Evolutionary conservation across 768 basidiomycete genomes (phyloP).

Genomic region (Paxillus involutus): DNA sequence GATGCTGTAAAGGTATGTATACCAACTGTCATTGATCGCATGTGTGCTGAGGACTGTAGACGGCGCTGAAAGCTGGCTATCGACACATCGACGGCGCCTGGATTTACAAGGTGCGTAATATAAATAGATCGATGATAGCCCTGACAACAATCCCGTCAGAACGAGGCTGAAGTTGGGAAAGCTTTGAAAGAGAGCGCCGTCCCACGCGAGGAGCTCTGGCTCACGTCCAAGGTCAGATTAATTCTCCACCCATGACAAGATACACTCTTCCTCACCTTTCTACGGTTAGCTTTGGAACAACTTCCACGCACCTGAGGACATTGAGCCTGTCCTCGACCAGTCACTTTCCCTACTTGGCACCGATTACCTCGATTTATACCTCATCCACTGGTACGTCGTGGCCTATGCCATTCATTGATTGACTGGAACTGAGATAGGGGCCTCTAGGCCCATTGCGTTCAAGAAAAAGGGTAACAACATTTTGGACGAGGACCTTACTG

Average conservation of each 20-base stretch:
- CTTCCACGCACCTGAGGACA: conserved; percentile 73
- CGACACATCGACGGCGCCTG: conserved; percentile 76
- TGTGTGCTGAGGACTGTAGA: conserved; percentile 27
- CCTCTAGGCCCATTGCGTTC: conserved; percentile 63
- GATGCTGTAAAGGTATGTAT: conserved; percentile 59
- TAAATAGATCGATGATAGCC: neutral
- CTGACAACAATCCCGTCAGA: conserved; percentile 36
- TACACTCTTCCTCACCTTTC: neutral
- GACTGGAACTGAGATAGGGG: neutral
- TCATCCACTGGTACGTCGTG: conserved; percentile 69
- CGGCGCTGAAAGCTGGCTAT: conserved; percentile 62
- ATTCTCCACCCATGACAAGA: too few relatives aligned
- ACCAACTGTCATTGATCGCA: too few relatives aligned
- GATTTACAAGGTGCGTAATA: conserved; percentile 53
- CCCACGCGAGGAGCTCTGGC: conserved; percentile 62
- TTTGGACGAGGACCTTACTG: conserved; percentile 56
- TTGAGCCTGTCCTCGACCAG: conserved; percentile 67
- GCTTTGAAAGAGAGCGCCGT: conserved; percentile 60
- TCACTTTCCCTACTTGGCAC: conserved; percentile 59
- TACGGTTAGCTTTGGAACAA: conserved; percentile 64
- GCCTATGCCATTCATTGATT: neutral
- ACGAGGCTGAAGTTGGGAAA: conserved; percentile 68
- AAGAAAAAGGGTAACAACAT: conserved; percentile 50
- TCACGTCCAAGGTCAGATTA: conserved; percentile 54
- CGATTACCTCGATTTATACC: conserved; percentile 76